Percentiles rank a stretch among this genome's conserved stretches.
phyloP scores from a whole-genome alignment of 768 basidiomycete genomes.

The Kwoniella pini region DNA sequence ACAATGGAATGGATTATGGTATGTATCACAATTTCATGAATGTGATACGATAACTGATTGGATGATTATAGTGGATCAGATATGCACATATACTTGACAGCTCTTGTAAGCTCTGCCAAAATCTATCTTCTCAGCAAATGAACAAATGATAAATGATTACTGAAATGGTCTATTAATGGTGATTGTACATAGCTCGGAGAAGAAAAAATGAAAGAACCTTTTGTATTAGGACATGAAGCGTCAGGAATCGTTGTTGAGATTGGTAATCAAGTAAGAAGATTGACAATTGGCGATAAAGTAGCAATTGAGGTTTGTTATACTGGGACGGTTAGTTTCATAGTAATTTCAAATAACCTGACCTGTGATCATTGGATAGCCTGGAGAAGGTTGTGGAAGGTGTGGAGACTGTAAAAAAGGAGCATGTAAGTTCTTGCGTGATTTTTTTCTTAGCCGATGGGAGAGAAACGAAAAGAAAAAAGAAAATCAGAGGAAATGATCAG shows the following conservation, averaged over 20 bases:
- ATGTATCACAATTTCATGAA: neutral
- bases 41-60: neutral
- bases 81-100: slow-evolving; percentile 24
- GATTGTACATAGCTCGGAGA: slow-evolving; percentile 20
- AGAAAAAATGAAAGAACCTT: slow-evolving; percentile 24
- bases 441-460: slow-evolving; percentile 36
- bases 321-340: too few species aligned
- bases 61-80: slow-evolving; percentile 24
- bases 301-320: slow-evolving; percentile 90
- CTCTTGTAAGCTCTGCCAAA: slow-evolving; percentile 3
- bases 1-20: slow-evolving; percentile 14
- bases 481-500: too few species aligned
- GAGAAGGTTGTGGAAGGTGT: slow-evolving; percentile 78
- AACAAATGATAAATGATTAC: neutral
- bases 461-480: too few species aligned
- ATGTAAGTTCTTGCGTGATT: slow-evolving; percentile 62
- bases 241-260: slow-evolving; percentile 26
- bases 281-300: slow-evolving; percentile 81
- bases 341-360: too few species aligned
- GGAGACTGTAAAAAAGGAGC: slow-evolving; percentile 77
- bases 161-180: neutral
- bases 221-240: slow-evolving; percentile 29
- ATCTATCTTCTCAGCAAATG: neutral
- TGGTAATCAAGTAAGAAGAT: slow-evolving; percentile 44
- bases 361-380: too few species aligned